Conservation (phyloP, 257 asterid species). For the Solanum infundibuliforme region DNA sequence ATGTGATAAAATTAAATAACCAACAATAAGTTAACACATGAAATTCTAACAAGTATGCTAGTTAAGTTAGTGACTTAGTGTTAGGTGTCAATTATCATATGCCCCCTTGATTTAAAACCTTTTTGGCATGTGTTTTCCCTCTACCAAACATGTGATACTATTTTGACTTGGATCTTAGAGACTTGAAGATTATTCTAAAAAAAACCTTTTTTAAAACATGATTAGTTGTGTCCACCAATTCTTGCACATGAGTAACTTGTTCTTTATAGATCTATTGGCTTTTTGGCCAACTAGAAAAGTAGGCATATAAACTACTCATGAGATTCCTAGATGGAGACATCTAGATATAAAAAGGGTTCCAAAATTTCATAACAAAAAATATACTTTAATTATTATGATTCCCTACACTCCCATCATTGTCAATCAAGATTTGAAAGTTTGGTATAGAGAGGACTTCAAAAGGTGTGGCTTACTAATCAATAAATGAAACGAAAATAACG, state of each 20-base stretch:
- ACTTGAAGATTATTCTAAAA: background rate
- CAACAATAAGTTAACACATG: background rate
- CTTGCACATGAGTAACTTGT: constrained; percentile 34
- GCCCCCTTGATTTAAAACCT: background rate
- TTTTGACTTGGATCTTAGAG: background rate
- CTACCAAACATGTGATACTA: constrained; percentile 50
- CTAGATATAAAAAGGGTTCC: constrained; percentile 8
- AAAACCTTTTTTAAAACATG: constrained; percentile 8
- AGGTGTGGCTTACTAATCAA: background rate
- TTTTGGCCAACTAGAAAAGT: constrained; percentile 29
- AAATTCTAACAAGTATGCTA: background rate
- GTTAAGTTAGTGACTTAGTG: background rate
- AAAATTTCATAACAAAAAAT: background rate
- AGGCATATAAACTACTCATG: constrained; percentile 17
- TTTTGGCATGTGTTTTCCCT: constrained; percentile 4
- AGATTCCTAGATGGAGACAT: constrained; percentile 62
- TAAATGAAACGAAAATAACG: background rate
- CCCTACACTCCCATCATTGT: background rate
- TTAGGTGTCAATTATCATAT: background rate
- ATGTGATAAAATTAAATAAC: background rate
- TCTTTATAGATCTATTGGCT: background rate
- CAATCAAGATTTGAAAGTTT: background rate
- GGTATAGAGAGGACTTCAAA: background rate
- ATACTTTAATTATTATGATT: background rate
- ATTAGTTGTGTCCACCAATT: constrained; percentile 25